A percentile compares a stretch with the other conserved stretches of the same genome.
phyloP scores from a whole-genome alignment of 352 stramenopile species.

The Globisporangium camurandrum region DNA sequence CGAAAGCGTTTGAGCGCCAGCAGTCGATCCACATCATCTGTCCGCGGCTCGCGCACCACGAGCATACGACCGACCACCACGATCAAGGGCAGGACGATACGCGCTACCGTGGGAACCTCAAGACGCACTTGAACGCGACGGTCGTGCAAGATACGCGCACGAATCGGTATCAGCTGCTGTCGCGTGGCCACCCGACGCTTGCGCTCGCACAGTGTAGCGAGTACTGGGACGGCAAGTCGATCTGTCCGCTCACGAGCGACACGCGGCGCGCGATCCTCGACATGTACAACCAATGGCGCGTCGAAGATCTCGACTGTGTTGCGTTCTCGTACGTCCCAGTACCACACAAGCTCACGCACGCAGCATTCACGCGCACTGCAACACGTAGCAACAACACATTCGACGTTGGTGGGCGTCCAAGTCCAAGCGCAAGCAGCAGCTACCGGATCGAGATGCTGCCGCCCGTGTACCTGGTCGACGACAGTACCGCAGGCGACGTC shows the following conservation, averaged over 20 bases:
- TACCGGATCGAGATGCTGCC: constrained; percentile 27
- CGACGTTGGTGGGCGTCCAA: too few relatives aligned
- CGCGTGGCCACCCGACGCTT: constrained; percentile 66
- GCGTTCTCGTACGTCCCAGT: constrained; percentile 80
- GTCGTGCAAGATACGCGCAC: constrained; percentile 77
- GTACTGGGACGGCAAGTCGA: constrained; percentile 86
- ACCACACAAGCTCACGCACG: constrained; percentile 60
- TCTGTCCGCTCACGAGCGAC: constrained; percentile 74
- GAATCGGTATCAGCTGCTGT: constrained; percentile 73
- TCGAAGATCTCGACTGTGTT: constrained; percentile 80
- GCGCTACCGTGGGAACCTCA: constrained; percentile 74
- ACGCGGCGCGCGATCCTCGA: constrained; percentile 76
- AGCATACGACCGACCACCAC: constrained; percentile 82
- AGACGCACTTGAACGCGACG: constrained; percentile 82
- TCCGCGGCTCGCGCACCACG: constrained; percentile 65
- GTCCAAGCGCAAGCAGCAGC: background rate
- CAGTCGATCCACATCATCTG: constrained; percentile 82
- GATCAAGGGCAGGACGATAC: constrained; percentile 82
- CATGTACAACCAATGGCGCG: constrained; percentile 87
- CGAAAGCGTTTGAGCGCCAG: constrained; percentile 49
- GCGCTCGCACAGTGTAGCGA: constrained; percentile 71
- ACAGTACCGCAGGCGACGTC: constrained; percentile 28
- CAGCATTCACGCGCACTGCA: constrained; percentile 40
- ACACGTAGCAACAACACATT: too few relatives aligned
- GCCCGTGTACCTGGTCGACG: constrained; percentile 78